Evolutionary conservation across 129 eudicot genomes (phyloP).

Genomic region (Lactuca saligna): DNA sequence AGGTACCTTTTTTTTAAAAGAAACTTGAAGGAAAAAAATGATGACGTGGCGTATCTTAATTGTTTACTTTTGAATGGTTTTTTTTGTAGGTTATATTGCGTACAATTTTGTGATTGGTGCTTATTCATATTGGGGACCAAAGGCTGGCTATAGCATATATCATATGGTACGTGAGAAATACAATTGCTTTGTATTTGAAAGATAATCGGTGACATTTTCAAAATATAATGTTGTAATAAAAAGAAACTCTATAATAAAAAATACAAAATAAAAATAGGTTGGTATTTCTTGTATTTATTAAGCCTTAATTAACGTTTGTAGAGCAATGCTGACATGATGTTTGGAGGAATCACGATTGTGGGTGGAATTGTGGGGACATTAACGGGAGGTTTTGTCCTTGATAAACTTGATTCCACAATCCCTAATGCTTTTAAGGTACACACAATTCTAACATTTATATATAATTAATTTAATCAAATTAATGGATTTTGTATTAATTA

Average conservation of each 20-base stretch:
- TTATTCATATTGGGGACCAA: conserved; percentile 98
- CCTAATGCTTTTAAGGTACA: conserved; percentile 89
- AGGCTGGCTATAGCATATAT: conserved; percentile 88
- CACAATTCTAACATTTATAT: background rate
- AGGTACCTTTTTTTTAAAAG: conserved; percentile 44
- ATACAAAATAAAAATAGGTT: no score
- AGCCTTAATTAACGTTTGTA: conserved; percentile 8
- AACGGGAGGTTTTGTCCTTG: conserved; percentile 74
- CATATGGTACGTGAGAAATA: conserved; percentile 48
- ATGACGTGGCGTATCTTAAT: conserved; percentile 4
- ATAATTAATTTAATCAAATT: no score
- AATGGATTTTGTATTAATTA: background rate
- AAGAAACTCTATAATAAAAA: no score
- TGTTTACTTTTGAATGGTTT: conserved; percentile 22
- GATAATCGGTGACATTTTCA: no score
- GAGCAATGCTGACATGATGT: conserved; percentile 74
- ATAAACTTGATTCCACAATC: conserved; percentile 62
- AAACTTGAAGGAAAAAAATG: background rate
- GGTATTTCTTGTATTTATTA: background rate
- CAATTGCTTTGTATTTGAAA: no score
- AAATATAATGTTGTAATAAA: no score
- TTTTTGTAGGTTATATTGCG: conserved; percentile 74
- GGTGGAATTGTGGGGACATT: conserved; percentile 82
- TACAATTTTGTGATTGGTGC: conserved; percentile 96
- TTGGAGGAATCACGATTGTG: conserved; percentile 76